Evolutionary conservation across 352 stramenopile genomes (phyloP).

Genomic region (Pythium guiyangense): DNA sequence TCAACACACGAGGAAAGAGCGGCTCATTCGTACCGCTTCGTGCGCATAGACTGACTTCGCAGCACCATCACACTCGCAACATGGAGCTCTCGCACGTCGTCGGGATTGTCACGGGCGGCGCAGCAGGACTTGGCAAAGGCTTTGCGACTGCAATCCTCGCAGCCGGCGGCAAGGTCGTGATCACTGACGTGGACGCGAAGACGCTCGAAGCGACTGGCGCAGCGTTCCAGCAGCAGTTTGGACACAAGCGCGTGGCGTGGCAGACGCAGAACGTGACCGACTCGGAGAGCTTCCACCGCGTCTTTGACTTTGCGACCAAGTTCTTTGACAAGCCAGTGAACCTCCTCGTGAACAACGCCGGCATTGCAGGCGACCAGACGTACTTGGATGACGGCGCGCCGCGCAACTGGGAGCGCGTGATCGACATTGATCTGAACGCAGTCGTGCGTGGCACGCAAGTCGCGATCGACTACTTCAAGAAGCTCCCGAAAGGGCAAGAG

Average conservation of each 20-base stretch:
- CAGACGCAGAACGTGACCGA: too few species aligned
- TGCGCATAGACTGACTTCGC: too few species aligned
- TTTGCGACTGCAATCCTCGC: constrained; percentile 58
- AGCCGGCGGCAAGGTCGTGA: constrained; percentile 54
- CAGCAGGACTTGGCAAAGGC: constrained; percentile 54
- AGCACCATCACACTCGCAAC: neutral
- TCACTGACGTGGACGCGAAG: constrained; percentile 72
- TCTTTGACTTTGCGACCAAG: constrained; percentile 51
- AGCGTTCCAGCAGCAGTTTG: too few species aligned
- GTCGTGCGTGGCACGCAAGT: constrained; percentile 68
- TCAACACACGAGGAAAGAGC: too few species aligned
- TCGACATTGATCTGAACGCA: constrained; percentile 70
- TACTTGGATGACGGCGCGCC: constrained; percentile 41
- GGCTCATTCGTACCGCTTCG: neutral
- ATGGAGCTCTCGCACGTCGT: constrained; percentile 66
- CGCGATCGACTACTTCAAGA: constrained; percentile 52
- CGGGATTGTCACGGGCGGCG: constrained; percentile 69
- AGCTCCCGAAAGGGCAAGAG: constrained; percentile 49
- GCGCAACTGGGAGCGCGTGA: constrained; percentile 51
- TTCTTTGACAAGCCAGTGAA: constrained; percentile 64
- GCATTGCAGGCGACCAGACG: constrained; percentile 55
- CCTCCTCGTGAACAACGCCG: constrained; percentile 78
- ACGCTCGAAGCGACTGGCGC: constrained; percentile 51
- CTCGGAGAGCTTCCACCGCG: constrained; percentile 55
- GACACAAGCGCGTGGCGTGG: too few species aligned